Base-by-base conservation (phyloP, 2,329 filamentous ascomycete species). In the Penicillium thymicola region DNA sequence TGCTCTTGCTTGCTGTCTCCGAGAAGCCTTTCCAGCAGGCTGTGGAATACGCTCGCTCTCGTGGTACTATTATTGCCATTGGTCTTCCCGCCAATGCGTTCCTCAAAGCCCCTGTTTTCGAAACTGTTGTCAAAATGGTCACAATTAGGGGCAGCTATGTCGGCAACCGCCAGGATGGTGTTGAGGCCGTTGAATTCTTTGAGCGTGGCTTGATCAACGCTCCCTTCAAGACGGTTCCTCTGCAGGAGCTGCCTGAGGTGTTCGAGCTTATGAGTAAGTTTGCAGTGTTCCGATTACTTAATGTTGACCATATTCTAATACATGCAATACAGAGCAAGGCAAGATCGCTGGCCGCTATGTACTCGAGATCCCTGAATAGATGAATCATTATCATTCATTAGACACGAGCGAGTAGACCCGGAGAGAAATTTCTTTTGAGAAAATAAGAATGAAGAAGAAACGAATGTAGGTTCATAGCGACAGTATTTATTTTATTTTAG, bases 1-100 rank as follows among this genome's bases (percentile, higher is more conserved):
- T 93, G 59, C 81, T 97, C 64, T 82, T 97, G 43, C 85, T 97
- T 59, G 92, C 93, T 59, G 92, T 90, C 51, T 84, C 81, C 67
- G 92, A 97, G 83, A 90, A 88, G 81, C 93, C 93, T 52, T 97
- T 97, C 86, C 91, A 96, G 79, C 92, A 97, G 79, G 93, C 93
- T 41, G 86, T 90, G 46, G 87, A 82, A 76, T 96, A 97, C 76
- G 88, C 96, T 60, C 89, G 93, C 58, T 84, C 90, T 54, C 85
- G 86, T 59, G 93, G 93, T 58, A 83, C 85, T 38, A 89, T 97
- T 70, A 84, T 97, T 61, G 93, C 90, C 77, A 94, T 97, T 69
- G 93, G 92, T 70, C 81, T 97, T 27, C 93, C 93, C 5, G 88
- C 89, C 37, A 82, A 87, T 62, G 92, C 92, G 2, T 89, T 82